These are phyloP conservation scores for Paulownia fortunei DNA, from an alignment of 257 asterid species.

Conservation along the genomic window DNA sequence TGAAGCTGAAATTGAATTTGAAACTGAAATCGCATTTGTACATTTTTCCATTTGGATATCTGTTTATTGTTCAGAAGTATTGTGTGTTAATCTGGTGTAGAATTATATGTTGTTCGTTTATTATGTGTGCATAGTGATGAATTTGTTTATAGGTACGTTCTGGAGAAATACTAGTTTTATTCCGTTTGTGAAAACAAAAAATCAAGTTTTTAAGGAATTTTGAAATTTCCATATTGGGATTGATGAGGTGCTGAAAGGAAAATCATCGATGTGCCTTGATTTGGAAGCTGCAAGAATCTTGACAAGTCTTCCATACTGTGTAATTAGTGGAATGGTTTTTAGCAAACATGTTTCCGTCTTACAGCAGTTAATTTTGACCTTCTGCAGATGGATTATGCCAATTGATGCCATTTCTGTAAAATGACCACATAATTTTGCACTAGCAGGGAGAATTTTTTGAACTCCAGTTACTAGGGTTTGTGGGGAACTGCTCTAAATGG, in stretches of 20 bases:
- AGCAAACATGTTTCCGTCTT: not conserved
- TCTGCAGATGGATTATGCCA: not conserved
- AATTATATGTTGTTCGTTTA: constrained; percentile 38
- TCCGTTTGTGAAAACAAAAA: constrained; percentile 23
- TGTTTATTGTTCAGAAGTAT: constrained; percentile 37
- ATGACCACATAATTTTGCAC: no score
- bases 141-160: constrained; percentile 33
- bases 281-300: not conserved
- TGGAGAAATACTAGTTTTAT: constrained; percentile 9
- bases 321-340: not conserved
- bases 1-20: constrained; percentile 39
- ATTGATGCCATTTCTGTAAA: no score
- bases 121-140: constrained; percentile 55
- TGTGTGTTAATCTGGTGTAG: constrained; percentile 50
- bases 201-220: constrained; percentile 17
- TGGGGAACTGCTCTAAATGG: no score
- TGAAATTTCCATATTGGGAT: not conserved
- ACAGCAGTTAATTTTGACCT: no score
- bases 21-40: constrained; percentile 40
- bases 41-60: constrained; percentile 28
- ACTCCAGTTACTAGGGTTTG: no score
- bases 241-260: constrained; percentile 3
- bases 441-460: no score
- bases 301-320: not conserved
- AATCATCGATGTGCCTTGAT: not conserved